These are phyloP conservation scores for Orychophragmus violaceus DNA, from an alignment of 345 rosid species.

Conservation along the genomic window DNA sequence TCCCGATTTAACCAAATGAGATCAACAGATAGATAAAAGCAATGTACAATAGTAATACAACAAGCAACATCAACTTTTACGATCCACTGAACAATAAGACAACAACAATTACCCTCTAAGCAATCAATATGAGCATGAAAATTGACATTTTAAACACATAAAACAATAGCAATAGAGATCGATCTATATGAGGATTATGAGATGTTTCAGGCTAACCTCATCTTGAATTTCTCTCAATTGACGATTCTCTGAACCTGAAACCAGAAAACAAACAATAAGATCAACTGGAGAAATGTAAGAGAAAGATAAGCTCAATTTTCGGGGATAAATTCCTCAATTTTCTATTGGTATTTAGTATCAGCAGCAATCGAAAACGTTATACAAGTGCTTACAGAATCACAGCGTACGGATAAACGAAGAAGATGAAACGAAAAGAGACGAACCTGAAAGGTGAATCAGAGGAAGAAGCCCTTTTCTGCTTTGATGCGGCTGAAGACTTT, in stretches of 20 bases:
- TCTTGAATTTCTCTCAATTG: conserved; percentile 6
- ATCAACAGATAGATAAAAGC: not conserved
- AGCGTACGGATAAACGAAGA: not conserved
- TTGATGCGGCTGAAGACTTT: conserved; percentile 18
- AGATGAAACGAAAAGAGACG: not conserved
- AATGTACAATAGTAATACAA: not conserved
- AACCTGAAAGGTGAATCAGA: conserved; percentile 26
- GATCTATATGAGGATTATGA: not conserved
- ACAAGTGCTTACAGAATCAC: not conserved
- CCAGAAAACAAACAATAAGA: not conserved
- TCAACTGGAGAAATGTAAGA: not conserved
- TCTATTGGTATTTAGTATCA: not conserved
- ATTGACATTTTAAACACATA: too few species aligned
- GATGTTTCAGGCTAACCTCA: conserved; percentile 10
- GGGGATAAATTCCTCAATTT: not conserved
- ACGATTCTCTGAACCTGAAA: conserved; percentile 9
- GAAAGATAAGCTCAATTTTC: too few species aligned
- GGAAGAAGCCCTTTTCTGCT: conserved; percentile 10
- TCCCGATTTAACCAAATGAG: conserved; percentile 1
- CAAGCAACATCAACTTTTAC: not conserved
- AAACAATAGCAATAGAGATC: not conserved
- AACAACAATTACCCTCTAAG: not conserved
- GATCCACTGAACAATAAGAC: not conserved
- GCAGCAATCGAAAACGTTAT: not conserved
- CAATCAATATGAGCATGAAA: not conserved